phyloP scores from a whole-genome alignment of 164 flowering plant genomes.

The Akebia trifoliata region DNA sequence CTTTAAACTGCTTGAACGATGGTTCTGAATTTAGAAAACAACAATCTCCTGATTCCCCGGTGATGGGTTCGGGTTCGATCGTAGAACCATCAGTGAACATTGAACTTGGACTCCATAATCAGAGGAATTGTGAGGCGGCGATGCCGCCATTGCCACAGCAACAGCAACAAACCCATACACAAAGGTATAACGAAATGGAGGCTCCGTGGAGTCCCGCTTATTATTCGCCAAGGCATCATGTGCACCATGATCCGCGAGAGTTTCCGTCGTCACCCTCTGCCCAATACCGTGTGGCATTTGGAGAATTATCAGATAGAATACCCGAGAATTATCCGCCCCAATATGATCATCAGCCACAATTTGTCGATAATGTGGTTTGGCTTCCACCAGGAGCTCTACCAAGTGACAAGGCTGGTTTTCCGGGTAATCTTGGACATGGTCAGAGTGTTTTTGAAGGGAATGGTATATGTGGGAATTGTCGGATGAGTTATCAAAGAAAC shows the following conservation, averaged over 20 bases:
- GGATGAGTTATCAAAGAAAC: slow-evolving; percentile 49
- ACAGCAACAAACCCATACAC: slow-evolving; percentile 42
- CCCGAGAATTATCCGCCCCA: slow-evolving; percentile 37
- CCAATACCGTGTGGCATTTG: slow-evolving; percentile 44
- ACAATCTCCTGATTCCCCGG: slow-evolving; percentile 39
- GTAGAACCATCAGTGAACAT: slow-evolving; percentile 49
- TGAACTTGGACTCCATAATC: slow-evolving; percentile 46
- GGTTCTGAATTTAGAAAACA: slow-evolving; percentile 42
- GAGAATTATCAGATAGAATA: slow-evolving; percentile 46
- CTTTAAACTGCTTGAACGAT: slow-evolving; percentile 77
- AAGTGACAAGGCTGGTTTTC: slow-evolving; percentile 7
- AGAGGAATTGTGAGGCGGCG: slow-evolving; percentile 47
- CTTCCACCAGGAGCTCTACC: slow-evolving; percentile 42
- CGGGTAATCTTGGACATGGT: slow-evolving; percentile 8
- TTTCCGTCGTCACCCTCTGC: slow-evolving; percentile 71
- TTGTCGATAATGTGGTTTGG: slow-evolving; percentile 56
- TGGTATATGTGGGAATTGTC: slow-evolving; percentile 54
- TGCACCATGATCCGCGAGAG: slow-evolving; percentile 59
- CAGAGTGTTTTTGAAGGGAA: slow-evolving; percentile 48
- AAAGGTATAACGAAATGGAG: slow-evolving; percentile 67
- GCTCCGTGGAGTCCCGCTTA: slow-evolving; percentile 90
- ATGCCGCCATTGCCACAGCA: slow-evolving; percentile 38
- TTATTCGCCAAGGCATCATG: slow-evolving; percentile 78
- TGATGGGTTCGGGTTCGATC: slow-evolving; percentile 27
- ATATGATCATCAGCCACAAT: slow-evolving; percentile 41